Base-by-base conservation (phyloP, 116 monocot genomes). In the Iris pallida region DNA sequence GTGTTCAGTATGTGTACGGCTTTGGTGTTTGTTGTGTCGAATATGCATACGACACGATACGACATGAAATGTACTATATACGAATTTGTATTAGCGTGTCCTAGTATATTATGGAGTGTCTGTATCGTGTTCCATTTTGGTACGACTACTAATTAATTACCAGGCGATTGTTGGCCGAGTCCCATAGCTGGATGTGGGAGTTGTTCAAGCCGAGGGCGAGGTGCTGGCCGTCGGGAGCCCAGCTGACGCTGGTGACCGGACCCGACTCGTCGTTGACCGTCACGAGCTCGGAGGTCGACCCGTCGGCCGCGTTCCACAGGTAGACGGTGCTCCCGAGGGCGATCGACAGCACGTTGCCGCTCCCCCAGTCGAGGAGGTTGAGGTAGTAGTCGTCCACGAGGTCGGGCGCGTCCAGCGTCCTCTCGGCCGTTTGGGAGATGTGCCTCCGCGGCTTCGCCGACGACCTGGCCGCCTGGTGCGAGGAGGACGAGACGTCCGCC, bases 161-260 rank as follows among this genome's bases (percentile, higher is more conserved):
- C 78, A 91, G 55, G 15, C 75, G 69, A 53, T 47, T 63, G 54
- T 79, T 76, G 61, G 17, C 68, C 4, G 82, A 78, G 47, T 92
- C 91, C 91, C 91, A 91, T 44, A 91, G 45, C 57, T 88, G 91
- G 5, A 91, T 65, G 42, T 88, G 68, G 4, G 91, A 88, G 54
- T 68, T 82, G 65, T 88, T 78, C 30, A 91, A 61, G 4, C 91
- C 91, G 16, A 91, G 49, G 2, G 88, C 88, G 42, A 91, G 45
- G 58, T 88, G 80, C 9, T 75, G 74, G 0, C 88, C 91, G 73
- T 91, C 88, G n/a, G 91, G 88, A 43, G 91, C 90, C 90, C 90
- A 90, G 45, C 52, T 73, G 42, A 88, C 81, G 16, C 91, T 91
- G 17, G 87, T 91, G 14, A 91, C 80, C 0, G 87, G 87, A 9